Conservation (phyloP, 805 yeast genomes). For the Cephaloascus albidus region DNA sequence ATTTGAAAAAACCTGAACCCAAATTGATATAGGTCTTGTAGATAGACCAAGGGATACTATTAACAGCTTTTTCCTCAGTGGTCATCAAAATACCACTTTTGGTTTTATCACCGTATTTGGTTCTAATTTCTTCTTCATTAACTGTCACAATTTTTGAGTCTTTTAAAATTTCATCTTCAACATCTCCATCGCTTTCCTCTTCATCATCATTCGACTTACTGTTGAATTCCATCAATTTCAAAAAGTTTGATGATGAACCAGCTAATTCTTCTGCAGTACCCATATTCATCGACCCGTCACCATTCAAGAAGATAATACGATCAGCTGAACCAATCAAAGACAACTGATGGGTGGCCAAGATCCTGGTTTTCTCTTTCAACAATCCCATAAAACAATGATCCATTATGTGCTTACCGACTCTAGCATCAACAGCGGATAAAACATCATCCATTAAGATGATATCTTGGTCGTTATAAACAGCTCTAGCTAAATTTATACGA, state of each 20-base stretch:
- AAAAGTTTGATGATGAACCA: conserved; percentile 11
- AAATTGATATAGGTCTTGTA: conserved; percentile 1
- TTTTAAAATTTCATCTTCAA: conserved; percentile 10
- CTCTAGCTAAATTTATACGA: conserved; percentile 23
- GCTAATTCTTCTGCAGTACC: conserved; percentile 18
- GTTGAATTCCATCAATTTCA: conserved; percentile 17
- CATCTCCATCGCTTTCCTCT: conserved; percentile 8
- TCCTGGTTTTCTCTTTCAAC: conserved; percentile 18
- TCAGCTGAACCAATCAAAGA: conserved; percentile 23
- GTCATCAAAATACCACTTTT: conserved; percentile 19
- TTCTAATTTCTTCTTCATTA: conserved; percentile 11
- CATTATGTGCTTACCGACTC: conserved; percentile 26
- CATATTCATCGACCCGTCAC: conserved; percentile 19
- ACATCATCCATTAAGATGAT: conserved; percentile 24
- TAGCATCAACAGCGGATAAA: conserved; percentile 26
- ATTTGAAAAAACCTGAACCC: conserved; percentile 2
- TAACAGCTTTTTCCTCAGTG: conserved; percentile 27
- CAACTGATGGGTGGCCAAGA: conserved; percentile 28
- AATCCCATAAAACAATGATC: conserved; percentile 18
- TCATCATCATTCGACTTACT: conserved; percentile 7
- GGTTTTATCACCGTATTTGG: conserved; percentile 1
- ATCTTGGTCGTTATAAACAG: conserved; percentile 19
- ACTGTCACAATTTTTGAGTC: conserved; percentile 9
- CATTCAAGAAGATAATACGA: conserved; percentile 18
- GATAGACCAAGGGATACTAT: conserved; percentile 30